These are phyloP conservation scores for Gomphus bonarii DNA, from an alignment of 1,284 basidiomycete species.

Conservation along the genomic window DNA sequence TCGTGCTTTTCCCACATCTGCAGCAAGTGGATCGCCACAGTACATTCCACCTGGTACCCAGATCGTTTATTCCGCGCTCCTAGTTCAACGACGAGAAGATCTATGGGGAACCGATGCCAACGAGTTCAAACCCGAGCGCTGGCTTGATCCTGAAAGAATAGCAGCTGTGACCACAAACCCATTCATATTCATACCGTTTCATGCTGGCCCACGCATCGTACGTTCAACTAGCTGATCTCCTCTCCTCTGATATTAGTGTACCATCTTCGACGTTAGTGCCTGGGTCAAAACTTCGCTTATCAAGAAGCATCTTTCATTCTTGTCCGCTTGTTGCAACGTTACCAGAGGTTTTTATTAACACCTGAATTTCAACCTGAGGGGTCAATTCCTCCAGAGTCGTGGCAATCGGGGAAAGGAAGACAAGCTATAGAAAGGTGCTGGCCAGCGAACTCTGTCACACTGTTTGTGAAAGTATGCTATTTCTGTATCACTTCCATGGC, in stretches of 20 bases:
- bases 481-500: no score
- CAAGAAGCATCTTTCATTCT: conserved; percentile 65
- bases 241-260: no score
- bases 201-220: conserved; percentile 49
- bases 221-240: no score
- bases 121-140: conserved; percentile 60
- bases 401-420: conserved; percentile 42
- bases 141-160: conserved; percentile 44
- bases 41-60: conserved; percentile 44
- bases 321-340: conserved; percentile 52
- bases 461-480: conserved; percentile 60
- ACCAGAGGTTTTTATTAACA: conserved; percentile 47
- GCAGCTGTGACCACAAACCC: conserved; percentile 43
- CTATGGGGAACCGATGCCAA: conserved; percentile 41
- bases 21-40: conserved; percentile 36
- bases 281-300: conserved; percentile 65
- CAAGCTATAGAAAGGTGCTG: conserved; percentile 46
- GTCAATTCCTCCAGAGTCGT: conserved; percentile 47
- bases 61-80: conserved; percentile 46
- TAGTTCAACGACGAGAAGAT: conserved; percentile 30
- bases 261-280: no score
- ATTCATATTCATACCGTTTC: conserved; percentile 59
- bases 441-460: conserved; percentile 48
- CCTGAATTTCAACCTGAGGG: conserved; percentile 49
- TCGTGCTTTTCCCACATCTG: conserved; percentile 20